phyloP scores from a whole-genome alignment of 2,329 filamentous ascomycete species.

The Magnaporthales sp. region DNA sequence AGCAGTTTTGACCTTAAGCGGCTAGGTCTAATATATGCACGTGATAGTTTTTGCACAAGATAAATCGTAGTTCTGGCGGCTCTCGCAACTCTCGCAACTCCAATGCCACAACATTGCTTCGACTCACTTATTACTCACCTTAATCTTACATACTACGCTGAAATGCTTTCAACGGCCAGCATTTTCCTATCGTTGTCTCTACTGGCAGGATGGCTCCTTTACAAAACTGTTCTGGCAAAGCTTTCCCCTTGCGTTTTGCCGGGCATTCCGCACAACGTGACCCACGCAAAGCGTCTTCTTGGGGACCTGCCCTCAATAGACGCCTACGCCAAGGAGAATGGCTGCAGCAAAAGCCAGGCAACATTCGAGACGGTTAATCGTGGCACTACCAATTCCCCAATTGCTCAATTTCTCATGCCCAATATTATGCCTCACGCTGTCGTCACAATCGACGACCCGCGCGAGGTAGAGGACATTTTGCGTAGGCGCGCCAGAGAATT shows the following conservation, averaged over 20 bases:
- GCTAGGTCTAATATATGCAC: too few relatives aligned
- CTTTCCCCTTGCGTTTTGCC: not conserved
- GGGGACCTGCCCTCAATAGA: not conserved
- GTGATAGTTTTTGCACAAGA: not conserved
- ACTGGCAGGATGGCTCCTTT: not conserved
- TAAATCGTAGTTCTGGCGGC: not conserved
- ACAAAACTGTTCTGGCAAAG: not conserved
- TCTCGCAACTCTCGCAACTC: too few relatives aligned
- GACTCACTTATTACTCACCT: not conserved
- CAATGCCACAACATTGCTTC: not conserved
- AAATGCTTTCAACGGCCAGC: not conserved
- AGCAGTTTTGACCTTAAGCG: too few relatives aligned
- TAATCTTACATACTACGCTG: not conserved
- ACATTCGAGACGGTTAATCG: not conserved
- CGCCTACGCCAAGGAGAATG: not conserved
- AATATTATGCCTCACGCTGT: constrained; percentile 13
- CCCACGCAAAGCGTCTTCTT: not conserved
- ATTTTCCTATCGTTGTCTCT: not conserved
- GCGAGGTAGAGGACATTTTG: constrained; percentile 21
- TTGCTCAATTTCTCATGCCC: constrained; percentile 17
- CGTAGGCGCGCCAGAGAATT: constrained; percentile 19
- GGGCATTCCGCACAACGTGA: not conserved
- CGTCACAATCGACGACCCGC: constrained; percentile 16
- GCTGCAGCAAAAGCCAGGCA: not conserved
- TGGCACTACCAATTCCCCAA: constrained; percentile 6